Evolutionary conservation across 495 filamentous ascomycete species (phyloP), one percentile per base, ranked within the genome.

Genomic region (Bryoglossum gracile): DNA sequence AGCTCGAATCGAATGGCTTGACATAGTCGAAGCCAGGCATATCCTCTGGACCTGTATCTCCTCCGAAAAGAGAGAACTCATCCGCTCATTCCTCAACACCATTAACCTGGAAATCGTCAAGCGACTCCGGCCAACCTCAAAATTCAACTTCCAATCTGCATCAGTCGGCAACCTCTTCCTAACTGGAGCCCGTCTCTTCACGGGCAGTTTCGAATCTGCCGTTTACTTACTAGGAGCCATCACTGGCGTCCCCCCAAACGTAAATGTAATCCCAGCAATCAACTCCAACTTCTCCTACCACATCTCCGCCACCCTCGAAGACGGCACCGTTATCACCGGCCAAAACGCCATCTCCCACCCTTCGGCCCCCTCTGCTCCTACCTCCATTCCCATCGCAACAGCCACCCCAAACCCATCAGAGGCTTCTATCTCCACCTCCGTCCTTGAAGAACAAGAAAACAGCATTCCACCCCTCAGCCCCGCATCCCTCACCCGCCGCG

Each of bases 341-440:
- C 92, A 97, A 59, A 95, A 95, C 65, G 81, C 82, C 57, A 97
- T 97, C 61, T 87, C 81, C 9, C 92, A 97, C 60, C 91, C 91
- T 21, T 52, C 56, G 0, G 48, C 78, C 0, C 68, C 72, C 0
- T 72, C 71, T 0, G 71, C 77, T 4, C 65, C 33, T 9, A 13
- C 34, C 4, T 19, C 14, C 1, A n/a, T n/a, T n/a, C n/a, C n/a
- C n/a, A n/a, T n/a, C n/a, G n/a, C n/a, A n/a, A n/a, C n/a, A n/a
- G n/a, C n/a, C n/a, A n/a, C n/a, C n/a, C 64, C 45, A 16, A 4
- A 9, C 2, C 24, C 35, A 4, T 28, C 42, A 4, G 18, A 43
- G 13, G 8, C 48, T 9, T 24, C 48, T 6, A 10, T 22, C 13
- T 8, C 38, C 9, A 25, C 30, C 39, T 24, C 26, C 8, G 3